Evolutionary conservation across 2,329 filamentous ascomycete genomes (phyloP), one percentile per base, ranked within the genome.

Genomic region (Emergomyces orientalis): DNA sequence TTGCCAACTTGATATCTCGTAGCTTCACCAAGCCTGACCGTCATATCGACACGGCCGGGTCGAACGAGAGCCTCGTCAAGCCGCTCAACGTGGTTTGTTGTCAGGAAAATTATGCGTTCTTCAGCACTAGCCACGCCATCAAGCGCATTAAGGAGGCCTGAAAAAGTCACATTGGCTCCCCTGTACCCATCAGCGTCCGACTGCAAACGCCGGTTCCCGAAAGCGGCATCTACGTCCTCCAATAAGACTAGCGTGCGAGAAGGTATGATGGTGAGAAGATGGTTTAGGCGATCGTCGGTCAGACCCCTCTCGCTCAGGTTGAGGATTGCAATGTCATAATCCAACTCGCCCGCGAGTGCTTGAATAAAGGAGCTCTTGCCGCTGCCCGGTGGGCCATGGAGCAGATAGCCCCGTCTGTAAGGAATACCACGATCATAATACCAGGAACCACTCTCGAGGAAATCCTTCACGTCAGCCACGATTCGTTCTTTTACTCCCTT

Each of bases 351-450:
- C 0, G 94, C 94, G 51, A 99, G 79, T 0, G 94, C 92, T 75
- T 97, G 91, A 66, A 99, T 97, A 69, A 99, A 97, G 0, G 91
- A 96, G 65, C 89, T 97, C 79, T 96, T 97, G 43, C 91, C 95
- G 51, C 89, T 96, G 0, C 92, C 92, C 0, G 92, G 92, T 3
- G 92, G 91, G 0, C 92, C 92, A 70, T 94, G 91, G 0, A 97
- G 82, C 8, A 97, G 81, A 71, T 97, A 97, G 0, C 92, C 93
- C 63, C 92, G 82, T 22, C 92, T 85, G 71, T 97, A 97, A 0
- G 93, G 93, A 66, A 97, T 96, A 2, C 92, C 93, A n/a, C 93
- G 87, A 70, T 96, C 91, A 59, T 91, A 85, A 71, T 97, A 97
- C 92, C 93, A 97, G 67, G 88, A 85, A 63, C 89, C 85, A 45